A percentile compares a stretch with the other conserved stretches of the same genome.
These are phyloP conservation scores for Suillus tomentosus DNA, from an alignment of 768 basidiomycete species.

Conservation along the genomic window DNA sequence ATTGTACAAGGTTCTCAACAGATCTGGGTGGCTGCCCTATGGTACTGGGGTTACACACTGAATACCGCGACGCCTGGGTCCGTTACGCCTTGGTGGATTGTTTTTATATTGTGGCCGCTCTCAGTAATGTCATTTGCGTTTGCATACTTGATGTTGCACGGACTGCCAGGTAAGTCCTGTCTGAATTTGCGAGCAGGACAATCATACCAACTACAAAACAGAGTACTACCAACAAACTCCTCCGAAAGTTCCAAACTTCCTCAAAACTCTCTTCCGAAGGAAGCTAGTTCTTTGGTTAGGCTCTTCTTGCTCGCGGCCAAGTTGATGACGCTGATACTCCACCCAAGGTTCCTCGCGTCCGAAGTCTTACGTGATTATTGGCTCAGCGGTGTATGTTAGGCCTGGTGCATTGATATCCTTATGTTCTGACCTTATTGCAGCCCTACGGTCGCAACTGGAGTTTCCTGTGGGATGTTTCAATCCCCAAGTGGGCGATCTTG, in stretches of 20 bases:
- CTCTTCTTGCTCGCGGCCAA: background rate
- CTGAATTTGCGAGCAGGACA: background rate
- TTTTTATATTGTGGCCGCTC: slow-evolving; percentile 80
- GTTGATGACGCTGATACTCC: background rate
- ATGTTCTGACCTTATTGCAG: slow-evolving; percentile 37
- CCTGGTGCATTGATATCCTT: slow-evolving; percentile 1
- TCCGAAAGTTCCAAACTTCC: slow-evolving; percentile 92
- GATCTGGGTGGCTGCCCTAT: slow-evolving; percentile 92
- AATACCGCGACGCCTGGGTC: slow-evolving; percentile 54
- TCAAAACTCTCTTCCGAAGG: slow-evolving; percentile 84
- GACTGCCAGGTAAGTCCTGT: slow-evolving; percentile 69
- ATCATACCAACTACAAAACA: slow-evolving; percentile 28
- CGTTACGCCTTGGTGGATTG: slow-evolving; percentile 83
- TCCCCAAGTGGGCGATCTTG: slow-evolving; percentile 82
- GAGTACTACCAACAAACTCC: slow-evolving; percentile 93
- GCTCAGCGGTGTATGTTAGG: slow-evolving; percentile 73
- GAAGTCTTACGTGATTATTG: slow-evolving; percentile 92
- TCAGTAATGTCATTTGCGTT: slow-evolving; percentile 74
- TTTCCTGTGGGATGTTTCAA: slow-evolving; percentile 85
- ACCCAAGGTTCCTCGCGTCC: slow-evolving; percentile 74
- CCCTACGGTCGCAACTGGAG: slow-evolving; percentile 94
- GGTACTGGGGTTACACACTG: slow-evolving; percentile 93
- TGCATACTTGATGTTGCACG: slow-evolving; percentile 81
- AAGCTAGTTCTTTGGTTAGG: slow-evolving; percentile 85
- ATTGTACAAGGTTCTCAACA: slow-evolving; percentile 95